These are phyloP conservation scores for Hypoxylon lienhwacheense DNA, from an alignment of 495 filamentous ascomycete species.

Conservation along the genomic window DNA sequence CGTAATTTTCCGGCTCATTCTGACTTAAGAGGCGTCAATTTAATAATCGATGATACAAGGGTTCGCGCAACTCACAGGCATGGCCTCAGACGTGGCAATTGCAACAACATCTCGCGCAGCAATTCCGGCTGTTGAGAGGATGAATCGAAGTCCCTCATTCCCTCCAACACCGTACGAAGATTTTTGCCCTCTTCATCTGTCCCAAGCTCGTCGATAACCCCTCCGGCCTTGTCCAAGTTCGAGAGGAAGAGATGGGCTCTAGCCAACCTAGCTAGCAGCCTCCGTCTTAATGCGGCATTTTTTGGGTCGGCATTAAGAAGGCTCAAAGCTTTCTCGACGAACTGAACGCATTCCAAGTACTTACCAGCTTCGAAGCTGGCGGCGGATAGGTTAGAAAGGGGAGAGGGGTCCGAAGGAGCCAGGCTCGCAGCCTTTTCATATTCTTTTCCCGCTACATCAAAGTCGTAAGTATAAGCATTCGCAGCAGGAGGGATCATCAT, in stretches of 20 bases:
- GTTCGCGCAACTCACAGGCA: constrained; percentile 22
- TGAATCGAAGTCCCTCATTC: background rate
- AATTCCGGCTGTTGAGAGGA: background rate
- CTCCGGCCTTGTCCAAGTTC: constrained; percentile 24
- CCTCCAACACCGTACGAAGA: constrained; percentile 4
- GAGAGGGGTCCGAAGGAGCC: constrained; percentile 30
- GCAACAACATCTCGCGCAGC: constrained; percentile 20
- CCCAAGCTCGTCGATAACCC: constrained; percentile 18
- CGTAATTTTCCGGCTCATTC: constrained; percentile 29
- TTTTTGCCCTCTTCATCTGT: background rate
- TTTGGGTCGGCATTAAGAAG: constrained; percentile 11
- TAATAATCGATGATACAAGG: background rate
- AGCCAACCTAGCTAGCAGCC: constrained; percentile 33
- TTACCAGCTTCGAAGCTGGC: constrained; percentile 41
- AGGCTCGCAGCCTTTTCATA: constrained; percentile 35
- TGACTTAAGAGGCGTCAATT: constrained; percentile 14
- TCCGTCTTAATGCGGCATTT: constrained; percentile 12
- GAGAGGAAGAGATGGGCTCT: constrained; percentile 38
- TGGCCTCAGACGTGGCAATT: constrained; percentile 32
- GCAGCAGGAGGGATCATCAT: no score
- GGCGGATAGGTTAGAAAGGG: constrained; percentile 42
- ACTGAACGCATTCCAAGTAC: constrained; percentile 32
- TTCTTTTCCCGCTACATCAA: constrained; percentile 29
- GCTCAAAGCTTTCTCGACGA: constrained; percentile 31
- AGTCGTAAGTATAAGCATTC: background rate